phyloP scores from a whole-genome alignment of 306 rosid genomes.

The Datisca glomerata region DNA sequence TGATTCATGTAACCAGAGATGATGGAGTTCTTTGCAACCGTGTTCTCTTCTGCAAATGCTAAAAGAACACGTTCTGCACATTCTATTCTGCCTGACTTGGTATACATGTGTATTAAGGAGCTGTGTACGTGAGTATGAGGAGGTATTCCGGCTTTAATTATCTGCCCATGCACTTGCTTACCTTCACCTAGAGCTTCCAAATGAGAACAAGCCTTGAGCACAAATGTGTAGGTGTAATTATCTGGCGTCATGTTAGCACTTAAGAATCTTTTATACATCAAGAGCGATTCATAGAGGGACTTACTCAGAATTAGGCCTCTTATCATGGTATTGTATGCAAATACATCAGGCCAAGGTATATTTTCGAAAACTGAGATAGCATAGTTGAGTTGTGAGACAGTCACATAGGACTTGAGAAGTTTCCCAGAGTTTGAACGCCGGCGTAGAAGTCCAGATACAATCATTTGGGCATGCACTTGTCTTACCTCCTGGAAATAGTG shows the following conservation, averaged over 20 bases:
- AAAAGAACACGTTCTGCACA: conserved; percentile 30
- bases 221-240: conserved; percentile 30
- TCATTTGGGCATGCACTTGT: conserved; percentile 30
- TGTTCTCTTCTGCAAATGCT: conserved; percentile 17
- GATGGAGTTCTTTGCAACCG: conserved; percentile 22
- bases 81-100: conserved; percentile 10
- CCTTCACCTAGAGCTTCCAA: conserved; percentile 28
- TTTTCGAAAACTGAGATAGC: conserved; percentile 21
- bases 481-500: conserved; percentile 18
- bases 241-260: conserved; percentile 23
- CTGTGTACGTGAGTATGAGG: conserved; percentile 25
- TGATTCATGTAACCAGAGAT: conserved; percentile 31
- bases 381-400: conserved; percentile 8
- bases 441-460: conserved; percentile 24
- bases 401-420: conserved; percentile 32
- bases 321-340: conserved; percentile 31
- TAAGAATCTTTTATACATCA: conserved; percentile 18
- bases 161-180: conserved; percentile 32
- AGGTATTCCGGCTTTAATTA: conserved; percentile 28
- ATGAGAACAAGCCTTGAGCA: conserved; percentile 37
- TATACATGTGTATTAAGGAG: conserved; percentile 34
- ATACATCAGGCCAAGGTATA: conserved; percentile 27
- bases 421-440: conserved; percentile 25
- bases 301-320: conserved; percentile 22
- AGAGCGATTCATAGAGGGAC: conserved; percentile 14